Base-by-base conservation (phyloP, 2,329 filamentous ascomycete genomes). In the Ophiocordyceps sinensis region DNA sequence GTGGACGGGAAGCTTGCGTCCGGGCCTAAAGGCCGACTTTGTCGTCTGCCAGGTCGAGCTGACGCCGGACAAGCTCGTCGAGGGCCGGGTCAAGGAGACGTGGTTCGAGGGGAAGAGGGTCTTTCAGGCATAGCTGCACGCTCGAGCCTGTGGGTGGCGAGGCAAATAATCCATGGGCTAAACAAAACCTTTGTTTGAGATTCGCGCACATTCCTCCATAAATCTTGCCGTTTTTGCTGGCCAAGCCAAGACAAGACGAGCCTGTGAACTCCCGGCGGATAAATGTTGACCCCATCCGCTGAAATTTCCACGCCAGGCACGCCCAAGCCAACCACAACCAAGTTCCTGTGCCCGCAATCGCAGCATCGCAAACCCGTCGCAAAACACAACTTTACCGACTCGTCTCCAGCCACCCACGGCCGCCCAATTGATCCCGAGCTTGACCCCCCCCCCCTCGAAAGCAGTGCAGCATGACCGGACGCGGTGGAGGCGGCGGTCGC, bases 401-500 rank as follows among this genome's bases (percentile, higher is more conserved):
- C 30, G 12, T 14, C n/a, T 13, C 30, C n/a, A 15, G 30, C 30
- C 30, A 32, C 30, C 30, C 30, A 15, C 12, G 13, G 30, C 11
- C 30, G n/a, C n/a, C 30, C n/a, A 32, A 26, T 26, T 5, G 23
- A 26, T 26, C 12, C 30, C 30, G 13, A 14, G 13, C 30, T 11
- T 32, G 12, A 12, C 3, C 5, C 30, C n/a, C 11, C 32, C 14
- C 32, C 32, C 13, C 5, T 9, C 4, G 5, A 12, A 17, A 14
- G 5, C 32, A 17, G 44, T 43, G 23, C 39, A 21, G 13, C 12
- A 77, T 77, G 73, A 72, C 71, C 51, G 74, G 74, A 55, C 71
- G 74, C 54, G 71, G 70, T 53, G 73, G 71, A 56, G 73, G 69
- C 55, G 70, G 72, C 56, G 69, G 70, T 54, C 72, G 73, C 62